phyloP scores from a whole-genome alignment of 805 yeast genomes.

The Pichia insulana region DNA sequence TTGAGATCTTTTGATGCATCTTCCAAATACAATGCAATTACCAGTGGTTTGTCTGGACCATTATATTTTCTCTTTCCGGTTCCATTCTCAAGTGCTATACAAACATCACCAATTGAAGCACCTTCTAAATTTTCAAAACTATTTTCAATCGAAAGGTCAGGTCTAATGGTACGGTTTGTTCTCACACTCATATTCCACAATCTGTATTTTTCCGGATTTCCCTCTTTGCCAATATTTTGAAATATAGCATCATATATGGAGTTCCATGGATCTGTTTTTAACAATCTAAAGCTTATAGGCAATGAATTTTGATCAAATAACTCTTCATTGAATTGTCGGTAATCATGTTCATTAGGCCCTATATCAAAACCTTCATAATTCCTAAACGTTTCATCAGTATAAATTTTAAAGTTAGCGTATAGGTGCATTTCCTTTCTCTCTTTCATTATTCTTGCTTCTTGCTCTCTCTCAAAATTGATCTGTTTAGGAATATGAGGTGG shows the following conservation, averaged over 20 bases:
- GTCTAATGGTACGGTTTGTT: constrained; percentile 62
- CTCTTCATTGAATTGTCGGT: constrained; percentile 39
- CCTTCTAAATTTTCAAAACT: constrained; percentile 19
- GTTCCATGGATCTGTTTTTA: constrained; percentile 46
- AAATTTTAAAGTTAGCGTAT: constrained; percentile 49
- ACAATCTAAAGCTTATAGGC: constrained; percentile 43
- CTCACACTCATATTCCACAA: constrained; percentile 62
- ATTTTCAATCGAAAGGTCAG: constrained; percentile 36
- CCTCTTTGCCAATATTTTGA: constrained; percentile 29
- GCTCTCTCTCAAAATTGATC: constrained; percentile 54
- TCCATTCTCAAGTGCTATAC: constrained; percentile 28
- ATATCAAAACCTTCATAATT: constrained; percentile 68
- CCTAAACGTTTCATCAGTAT: constrained; percentile 44
- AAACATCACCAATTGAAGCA: constrained; percentile 42
- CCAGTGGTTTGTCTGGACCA: constrained; percentile 35
- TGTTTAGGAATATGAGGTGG: constrained; percentile 65
- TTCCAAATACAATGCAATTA: constrained; percentile 52
- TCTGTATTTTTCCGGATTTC: constrained; percentile 24
- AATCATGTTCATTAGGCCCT: constrained; percentile 49
- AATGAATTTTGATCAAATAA: constrained; percentile 38
- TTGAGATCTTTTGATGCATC: constrained; percentile 39
- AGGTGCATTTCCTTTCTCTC: constrained; percentile 68
- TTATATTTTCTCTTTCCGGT: constrained; percentile 26
- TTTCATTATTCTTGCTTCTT: constrained; percentile 41
- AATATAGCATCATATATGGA: constrained; percentile 45